Conservation (phyloP, 1,284 basidiomycete genomes). For the Erythrobasidium hasegawianum region DNA sequence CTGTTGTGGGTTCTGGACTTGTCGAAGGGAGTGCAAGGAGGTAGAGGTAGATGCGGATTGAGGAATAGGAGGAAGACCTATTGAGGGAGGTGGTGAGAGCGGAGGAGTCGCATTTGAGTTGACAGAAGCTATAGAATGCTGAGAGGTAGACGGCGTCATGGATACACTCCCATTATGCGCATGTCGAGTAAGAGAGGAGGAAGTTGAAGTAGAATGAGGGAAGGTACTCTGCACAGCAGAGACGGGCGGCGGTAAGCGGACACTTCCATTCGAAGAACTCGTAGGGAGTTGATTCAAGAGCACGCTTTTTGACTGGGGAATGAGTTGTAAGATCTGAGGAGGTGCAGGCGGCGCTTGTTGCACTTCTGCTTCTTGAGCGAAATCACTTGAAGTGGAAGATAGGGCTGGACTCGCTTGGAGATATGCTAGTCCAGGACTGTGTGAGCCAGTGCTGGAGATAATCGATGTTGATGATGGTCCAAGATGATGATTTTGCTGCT, state of each 20-base stretch:
- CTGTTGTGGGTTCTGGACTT: background rate
- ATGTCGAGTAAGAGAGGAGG: no score
- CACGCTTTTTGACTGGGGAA: background rate
- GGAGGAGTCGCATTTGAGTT: slow-evolving; percentile 9
- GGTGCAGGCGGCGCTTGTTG: background rate
- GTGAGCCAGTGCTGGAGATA: background rate
- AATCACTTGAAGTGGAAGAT: background rate
- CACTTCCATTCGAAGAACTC: background rate
- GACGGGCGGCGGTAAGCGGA: background rate
- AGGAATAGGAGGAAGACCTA: slow-evolving; percentile 18
- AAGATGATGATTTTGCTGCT: background rate
- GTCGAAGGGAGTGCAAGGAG: slow-evolving; percentile 10
- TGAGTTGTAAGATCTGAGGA: background rate
- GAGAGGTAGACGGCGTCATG: background rate
- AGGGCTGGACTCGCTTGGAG: background rate
- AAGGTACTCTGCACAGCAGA: background rate
- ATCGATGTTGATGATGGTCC: background rate
- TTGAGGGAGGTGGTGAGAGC: slow-evolving; percentile 23
- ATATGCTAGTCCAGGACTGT: background rate
- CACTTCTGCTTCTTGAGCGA: background rate
- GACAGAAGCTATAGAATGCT: background rate
- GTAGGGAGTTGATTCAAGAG: background rate
- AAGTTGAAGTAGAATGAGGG: background rate
- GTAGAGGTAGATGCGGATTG: slow-evolving; percentile 14
- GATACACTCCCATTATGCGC: no score